These are phyloP conservation scores for Phaeophleospora eucalypticola DNA, from an alignment of 2,329 filamentous ascomycete species.

Conservation along the genomic window DNA sequence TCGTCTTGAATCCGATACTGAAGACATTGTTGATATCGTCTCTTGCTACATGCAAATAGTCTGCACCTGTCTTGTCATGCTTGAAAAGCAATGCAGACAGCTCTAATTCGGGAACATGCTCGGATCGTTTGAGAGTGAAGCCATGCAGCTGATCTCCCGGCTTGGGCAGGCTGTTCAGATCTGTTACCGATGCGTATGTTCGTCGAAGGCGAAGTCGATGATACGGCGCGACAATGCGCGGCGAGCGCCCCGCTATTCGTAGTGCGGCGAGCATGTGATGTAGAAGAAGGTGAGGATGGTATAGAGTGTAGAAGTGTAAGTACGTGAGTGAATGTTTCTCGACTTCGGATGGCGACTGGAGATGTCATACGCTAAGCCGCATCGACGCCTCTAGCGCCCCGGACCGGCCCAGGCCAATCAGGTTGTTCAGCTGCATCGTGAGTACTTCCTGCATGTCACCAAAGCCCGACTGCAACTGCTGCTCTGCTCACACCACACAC, in stretches of 20 bases:
- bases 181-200: slow-evolving; percentile 64
- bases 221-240: slow-evolving; percentile 22
- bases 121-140: slow-evolving; percentile 83
- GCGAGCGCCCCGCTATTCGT: slow-evolving; percentile 20
- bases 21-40: slow-evolving; percentile 99
- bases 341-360: background rate
- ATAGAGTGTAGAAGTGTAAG: background rate
- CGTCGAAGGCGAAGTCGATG: slow-evolving; percentile 19
- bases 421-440: no score
- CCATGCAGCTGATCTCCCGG: slow-evolving; percentile 85
- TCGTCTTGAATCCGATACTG: slow-evolving; percentile 98
- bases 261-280: slow-evolving; percentile 21
- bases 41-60: slow-evolving; percentile 90
- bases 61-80: slow-evolving; percentile 92
- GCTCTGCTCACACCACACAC: no score
- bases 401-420: background rate
- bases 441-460: background rate
- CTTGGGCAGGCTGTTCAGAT: slow-evolving; percentile 69
- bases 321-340: background rate
- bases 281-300: background rate
- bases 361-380: background rate
- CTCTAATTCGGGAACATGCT: slow-evolving; percentile 91
- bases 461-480: no score
- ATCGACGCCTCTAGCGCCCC: background rate
- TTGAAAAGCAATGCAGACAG: slow-evolving; percentile 84